A percentile compares a stretch with the other conserved stretches of the same genome.
phyloP scores from a whole-genome alignment of 495 filamentous ascomycete species.

The Cryomyces minteri region DNA sequence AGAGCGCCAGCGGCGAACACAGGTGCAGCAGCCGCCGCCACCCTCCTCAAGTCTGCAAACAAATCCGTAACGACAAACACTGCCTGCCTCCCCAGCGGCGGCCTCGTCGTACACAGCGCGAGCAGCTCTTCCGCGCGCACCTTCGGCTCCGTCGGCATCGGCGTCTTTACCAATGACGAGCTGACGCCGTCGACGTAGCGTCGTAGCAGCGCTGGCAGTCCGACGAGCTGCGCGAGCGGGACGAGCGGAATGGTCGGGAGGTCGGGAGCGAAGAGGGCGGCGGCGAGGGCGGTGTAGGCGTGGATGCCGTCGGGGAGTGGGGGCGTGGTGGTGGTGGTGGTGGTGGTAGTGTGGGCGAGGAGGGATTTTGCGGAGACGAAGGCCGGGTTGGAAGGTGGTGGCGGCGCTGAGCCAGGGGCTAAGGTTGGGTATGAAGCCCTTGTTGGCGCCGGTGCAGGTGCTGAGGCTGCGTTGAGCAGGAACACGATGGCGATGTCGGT shows the following conservation, averaged over 20 bases:
- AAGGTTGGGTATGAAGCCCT: no score
- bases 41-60: constrained; percentile 7
- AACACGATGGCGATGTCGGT: constrained; percentile 32
- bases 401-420: not conserved
- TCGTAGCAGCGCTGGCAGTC: constrained; percentile 2
- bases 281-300: constrained; percentile 57
- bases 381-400: not conserved
- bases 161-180: not conserved
- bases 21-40: constrained; percentile 4
- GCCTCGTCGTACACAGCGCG: constrained; percentile 9
- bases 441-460: not conserved
- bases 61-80: constrained; percentile 14
- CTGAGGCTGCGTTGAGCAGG: constrained; percentile 18
- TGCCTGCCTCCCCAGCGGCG: constrained; percentile 9
- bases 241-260: constrained; percentile 35
- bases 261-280: constrained; percentile 37
- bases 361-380: constrained; percentile 13
- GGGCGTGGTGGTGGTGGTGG: constrained; percentile 7
- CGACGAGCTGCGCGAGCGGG: constrained; percentile 24
- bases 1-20: no score
- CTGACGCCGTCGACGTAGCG: not conserved
- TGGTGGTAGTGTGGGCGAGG: constrained; percentile 18
- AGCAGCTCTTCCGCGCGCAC: constrained; percentile 9
- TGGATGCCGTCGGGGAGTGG: constrained; percentile 40
- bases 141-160: not conserved